These are phyloP conservation scores for Leishmania tropica DNA, from an alignment of 208 protist genomes.

Conservation along the genomic window DNA sequence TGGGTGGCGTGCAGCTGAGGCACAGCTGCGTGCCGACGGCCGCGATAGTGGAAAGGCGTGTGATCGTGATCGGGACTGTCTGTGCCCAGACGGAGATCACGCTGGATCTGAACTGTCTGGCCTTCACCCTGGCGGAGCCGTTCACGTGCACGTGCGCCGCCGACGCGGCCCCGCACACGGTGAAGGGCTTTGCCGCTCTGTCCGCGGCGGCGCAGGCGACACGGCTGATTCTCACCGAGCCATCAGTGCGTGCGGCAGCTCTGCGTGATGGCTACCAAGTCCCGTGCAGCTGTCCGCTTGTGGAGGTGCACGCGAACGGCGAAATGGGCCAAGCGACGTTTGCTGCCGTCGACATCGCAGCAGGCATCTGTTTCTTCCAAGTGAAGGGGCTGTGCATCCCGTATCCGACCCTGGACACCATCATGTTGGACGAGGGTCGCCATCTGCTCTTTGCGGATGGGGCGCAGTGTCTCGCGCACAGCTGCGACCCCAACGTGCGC, in stretches of 20 bases:
- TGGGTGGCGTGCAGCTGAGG: conserved; percentile 64
- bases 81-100: conserved; percentile 64
- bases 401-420: conserved; percentile 71
- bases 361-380: conserved; percentile 59
- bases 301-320: conserved; percentile 57
- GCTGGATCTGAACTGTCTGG: conserved; percentile 70
- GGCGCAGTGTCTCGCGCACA: conserved; percentile 82
- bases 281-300: conserved; percentile 42
- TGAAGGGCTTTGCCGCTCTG: conserved; percentile 62
- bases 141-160: conserved; percentile 58
- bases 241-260: conserved; percentile 52
- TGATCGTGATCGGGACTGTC: conserved; percentile 65
- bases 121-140: conserved; percentile 50
- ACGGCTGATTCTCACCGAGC: conserved; percentile 52
- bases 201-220: conserved; percentile 28
- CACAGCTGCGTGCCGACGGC: conserved; percentile 76
- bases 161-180: conserved; percentile 29
- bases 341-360: conserved; percentile 48
- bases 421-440: conserved; percentile 59
- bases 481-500: conserved; percentile 79
- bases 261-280: conserved; percentile 50
- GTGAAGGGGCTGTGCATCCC: conserved; percentile 68
- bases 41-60: conserved; percentile 52
- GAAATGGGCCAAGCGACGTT: conserved; percentile 68
- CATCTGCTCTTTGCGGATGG: conserved; percentile 80